Evolutionary conservation across 768 basidiomycete genomes (phyloP), one percentile per base, ranked within the genome.

Genomic region (Kwoniella pini): DNA sequence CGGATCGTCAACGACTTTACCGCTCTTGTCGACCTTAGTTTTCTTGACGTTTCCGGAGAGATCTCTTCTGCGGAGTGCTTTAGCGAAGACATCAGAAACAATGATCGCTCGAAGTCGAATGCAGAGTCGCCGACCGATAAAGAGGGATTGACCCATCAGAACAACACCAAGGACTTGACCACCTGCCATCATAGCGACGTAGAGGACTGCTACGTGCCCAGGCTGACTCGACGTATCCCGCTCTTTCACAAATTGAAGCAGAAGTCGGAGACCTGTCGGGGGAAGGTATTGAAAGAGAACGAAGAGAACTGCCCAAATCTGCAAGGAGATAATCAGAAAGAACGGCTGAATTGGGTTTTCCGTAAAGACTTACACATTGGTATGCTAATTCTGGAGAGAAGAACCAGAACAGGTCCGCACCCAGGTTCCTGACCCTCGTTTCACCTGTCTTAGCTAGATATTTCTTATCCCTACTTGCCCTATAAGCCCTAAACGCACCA

Each of bases 11-110:
- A 58, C 54, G 6, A 56, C 48, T 45, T 69, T 67, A 22, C 63
- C 69, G 15, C 61, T 57, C 31, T 62, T 62, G 19, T 59, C 62
- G 0, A 60, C 50, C n/a, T 60, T 52, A 38, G 59, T 50, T 22
- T 67, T 66, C 33, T 72, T 72, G 52, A 71, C 63, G 2, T 64
- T 61, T n/a, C 77, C 77, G 27, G 79, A 73, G 27, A 75, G 64
- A 60, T 81, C 80, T 28, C 76, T 73, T 19, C 80, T 62, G 21
- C 80, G 73, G 0, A 81, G 71, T 0, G 80, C 79, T 62, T 81
- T 80, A 38, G 78, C 71, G 63, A 79, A 80, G 6, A 79, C 72
- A 44, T 81, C 80, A 15, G 76, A 60, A 56, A 80, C 69, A 64
- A 81, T 77, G 62, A 81, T 75, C 1, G 77, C 66, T 36, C 80